Conservation (phyloP, 2,329 filamentous ascomycete genomes). For the Xylaria sp. region DNA sequence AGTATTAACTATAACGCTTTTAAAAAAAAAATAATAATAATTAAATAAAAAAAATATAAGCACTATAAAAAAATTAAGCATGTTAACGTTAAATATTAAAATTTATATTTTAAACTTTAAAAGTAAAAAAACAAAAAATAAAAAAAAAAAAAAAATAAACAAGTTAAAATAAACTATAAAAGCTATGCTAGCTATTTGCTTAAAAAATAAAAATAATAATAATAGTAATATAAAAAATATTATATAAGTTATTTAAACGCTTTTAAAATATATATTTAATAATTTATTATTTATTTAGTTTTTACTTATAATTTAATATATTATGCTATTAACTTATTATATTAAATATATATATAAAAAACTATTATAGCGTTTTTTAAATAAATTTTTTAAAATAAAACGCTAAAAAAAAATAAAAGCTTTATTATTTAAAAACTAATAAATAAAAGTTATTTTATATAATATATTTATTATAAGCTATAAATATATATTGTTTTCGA, state of each 20-base stretch:
- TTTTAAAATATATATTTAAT: neutral
- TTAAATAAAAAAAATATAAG: neutral
- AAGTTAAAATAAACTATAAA: neutral
- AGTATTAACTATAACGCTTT: neutral
- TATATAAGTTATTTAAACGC: constrained; percentile 6
- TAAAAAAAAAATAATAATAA: constrained; percentile 1
- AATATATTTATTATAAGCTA: neutral
- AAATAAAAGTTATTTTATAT: constrained; percentile 5
- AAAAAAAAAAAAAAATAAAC: constrained; percentile 2
- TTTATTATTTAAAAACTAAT: neutral
- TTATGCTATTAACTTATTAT: too few relatives aligned
- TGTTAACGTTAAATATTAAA: neutral
- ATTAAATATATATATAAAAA: neutral
- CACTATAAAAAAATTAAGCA: neutral
- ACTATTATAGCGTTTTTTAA: neutral
- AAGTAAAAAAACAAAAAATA: constrained; percentile 3
- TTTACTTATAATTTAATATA: neutral
- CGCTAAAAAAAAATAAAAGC: too few relatives aligned
- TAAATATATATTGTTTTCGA: too few relatives aligned
- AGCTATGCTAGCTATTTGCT: too few relatives aligned
- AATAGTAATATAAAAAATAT: constrained; percentile 3
- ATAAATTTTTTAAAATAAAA: neutral
- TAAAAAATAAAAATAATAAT: neutral
- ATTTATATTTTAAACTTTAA: neutral
- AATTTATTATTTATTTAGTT: neutral